Conservation (phyloP, 2,329 filamentous ascomycete genomes). For the Graphiopsis chlorocephala region DNA sequence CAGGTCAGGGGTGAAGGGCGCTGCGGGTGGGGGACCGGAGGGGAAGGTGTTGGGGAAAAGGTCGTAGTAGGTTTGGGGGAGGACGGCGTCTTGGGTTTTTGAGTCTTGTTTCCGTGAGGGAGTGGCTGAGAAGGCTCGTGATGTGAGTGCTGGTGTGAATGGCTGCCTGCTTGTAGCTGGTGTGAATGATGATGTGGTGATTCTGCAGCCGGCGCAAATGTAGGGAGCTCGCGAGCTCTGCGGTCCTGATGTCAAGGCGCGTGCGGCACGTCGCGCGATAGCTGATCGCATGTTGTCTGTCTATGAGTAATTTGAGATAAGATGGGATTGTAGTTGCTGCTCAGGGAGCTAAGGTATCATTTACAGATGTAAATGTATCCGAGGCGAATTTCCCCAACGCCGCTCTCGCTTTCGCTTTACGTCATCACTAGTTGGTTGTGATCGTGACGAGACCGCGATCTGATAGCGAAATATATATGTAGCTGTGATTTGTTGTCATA, state of each 20-base stretch:
- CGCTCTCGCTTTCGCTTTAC: slow-evolving; percentile 1
- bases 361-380: neutral
- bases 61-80: slow-evolving; percentile 67
- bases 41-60: slow-evolving; percentile 83
- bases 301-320: neutral
- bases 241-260: neutral
- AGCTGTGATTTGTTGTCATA: neutral
- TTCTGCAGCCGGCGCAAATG: slow-evolving; percentile 23
- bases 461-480: neutral
- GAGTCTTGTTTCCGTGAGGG: slow-evolving; percentile 10
- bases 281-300: neutral
- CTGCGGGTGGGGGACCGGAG: slow-evolving; percentile 70
- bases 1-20: slow-evolving; percentile 72
- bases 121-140: slow-evolving; percentile 15
- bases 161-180: neutral
- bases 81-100: neutral
- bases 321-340: neutral
- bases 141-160: neutral
- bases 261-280: neutral
- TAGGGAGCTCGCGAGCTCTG: slow-evolving; percentile 18
- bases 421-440: neutral
- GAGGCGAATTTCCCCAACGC: slow-evolving; percentile 1
- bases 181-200: neutral
- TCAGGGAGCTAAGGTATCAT: neutral
- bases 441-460: neutral